Evolutionary conservation across 345 rosid genomes (phyloP).

Genomic region (Acer saccharum): DNA sequence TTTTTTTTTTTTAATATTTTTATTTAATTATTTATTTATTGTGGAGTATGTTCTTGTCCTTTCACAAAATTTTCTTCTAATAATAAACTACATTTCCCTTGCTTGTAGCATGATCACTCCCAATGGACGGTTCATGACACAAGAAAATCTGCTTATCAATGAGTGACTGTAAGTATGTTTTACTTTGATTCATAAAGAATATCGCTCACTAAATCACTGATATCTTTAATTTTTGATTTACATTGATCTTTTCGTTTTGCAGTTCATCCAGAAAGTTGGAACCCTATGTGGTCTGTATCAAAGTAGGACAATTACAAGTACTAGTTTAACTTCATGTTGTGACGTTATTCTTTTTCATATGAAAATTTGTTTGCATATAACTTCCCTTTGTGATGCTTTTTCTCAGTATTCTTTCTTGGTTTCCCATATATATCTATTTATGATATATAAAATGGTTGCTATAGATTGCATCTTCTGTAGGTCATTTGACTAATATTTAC

Average conservation of each 20-base stretch:
- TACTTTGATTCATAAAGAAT: slow-evolving; percentile 5
- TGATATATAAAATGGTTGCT: no score
- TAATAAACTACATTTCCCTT: slow-evolving; percentile 1
- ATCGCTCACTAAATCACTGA: background rate
- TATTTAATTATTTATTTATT: no score
- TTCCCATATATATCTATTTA: no score
- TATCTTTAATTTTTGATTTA: slow-evolving; percentile 10
- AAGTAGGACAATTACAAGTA: slow-evolving; percentile 47
- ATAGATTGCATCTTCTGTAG: background rate
- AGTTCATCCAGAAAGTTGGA: slow-evolving; percentile 99
- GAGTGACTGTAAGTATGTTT: slow-evolving; percentile 87
- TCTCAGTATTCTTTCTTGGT: no score
- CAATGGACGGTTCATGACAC: slow-evolving; percentile 93
- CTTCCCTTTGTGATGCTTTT: no score
- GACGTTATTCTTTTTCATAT: background rate
- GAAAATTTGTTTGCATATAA: no score
- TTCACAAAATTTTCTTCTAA: background rate
- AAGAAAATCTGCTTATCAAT: slow-evolving; percentile 97
- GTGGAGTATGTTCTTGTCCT: background rate
- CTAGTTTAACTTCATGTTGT: background rate
- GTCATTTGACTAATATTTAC: slow-evolving; percentile 35
- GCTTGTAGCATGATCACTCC: slow-evolving; percentile 88
- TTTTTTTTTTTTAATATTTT: no score
- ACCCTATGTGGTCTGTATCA: slow-evolving; percentile 99
- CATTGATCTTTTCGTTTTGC: slow-evolving; percentile 29